Conservation (phyloP, 805 yeast genomes). For the Candida vaughaniae region DNA sequence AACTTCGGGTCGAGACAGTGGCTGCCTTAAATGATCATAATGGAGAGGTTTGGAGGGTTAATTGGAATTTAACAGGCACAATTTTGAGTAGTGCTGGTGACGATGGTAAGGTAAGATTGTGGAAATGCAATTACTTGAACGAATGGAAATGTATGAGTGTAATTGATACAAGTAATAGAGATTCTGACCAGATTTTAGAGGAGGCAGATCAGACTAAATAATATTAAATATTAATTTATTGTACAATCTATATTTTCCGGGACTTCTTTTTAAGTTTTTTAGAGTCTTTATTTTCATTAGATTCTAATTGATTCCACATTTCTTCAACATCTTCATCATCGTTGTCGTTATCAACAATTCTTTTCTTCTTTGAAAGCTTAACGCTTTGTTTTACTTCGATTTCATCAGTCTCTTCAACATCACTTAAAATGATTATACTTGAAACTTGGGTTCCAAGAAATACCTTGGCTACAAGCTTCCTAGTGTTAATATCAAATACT, state of each 20-base stretch:
- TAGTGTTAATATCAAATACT: constrained; percentile 61
- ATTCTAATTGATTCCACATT: constrained; percentile 39
- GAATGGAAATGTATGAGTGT: constrained; percentile 93
- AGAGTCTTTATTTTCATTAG: constrained; percentile 4
- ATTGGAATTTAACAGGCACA: constrained; percentile 94
- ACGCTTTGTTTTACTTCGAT: constrained; percentile 11
- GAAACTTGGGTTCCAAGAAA: constrained; percentile 73
- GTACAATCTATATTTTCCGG: constrained; percentile 20
- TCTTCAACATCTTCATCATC: constrained; percentile 36
- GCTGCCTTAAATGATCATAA: constrained; percentile 74
- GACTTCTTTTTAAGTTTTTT: constrained; percentile 20
- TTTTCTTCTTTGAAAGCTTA: constrained; percentile 22
- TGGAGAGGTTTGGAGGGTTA: constrained; percentile 93
- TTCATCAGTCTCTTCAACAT: constrained; percentile 43
- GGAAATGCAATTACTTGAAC: constrained; percentile 85
- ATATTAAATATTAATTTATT: no score
- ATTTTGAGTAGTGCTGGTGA: constrained; percentile 92
- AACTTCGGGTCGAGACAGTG: constrained; percentile 52
- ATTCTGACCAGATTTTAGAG: constrained; percentile 20
- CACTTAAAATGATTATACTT: constrained; percentile 45
- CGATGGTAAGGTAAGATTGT: constrained; percentile 86
- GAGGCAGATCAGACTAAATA: constrained; percentile 11
- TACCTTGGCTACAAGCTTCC: constrained; percentile 67
- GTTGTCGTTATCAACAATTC: constrained; percentile 21
- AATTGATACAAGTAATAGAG: constrained; percentile 26